phyloP scores from a whole-genome alignment of 2,329 filamentous ascomycete species.

The Colletotrichum sp. region DNA sequence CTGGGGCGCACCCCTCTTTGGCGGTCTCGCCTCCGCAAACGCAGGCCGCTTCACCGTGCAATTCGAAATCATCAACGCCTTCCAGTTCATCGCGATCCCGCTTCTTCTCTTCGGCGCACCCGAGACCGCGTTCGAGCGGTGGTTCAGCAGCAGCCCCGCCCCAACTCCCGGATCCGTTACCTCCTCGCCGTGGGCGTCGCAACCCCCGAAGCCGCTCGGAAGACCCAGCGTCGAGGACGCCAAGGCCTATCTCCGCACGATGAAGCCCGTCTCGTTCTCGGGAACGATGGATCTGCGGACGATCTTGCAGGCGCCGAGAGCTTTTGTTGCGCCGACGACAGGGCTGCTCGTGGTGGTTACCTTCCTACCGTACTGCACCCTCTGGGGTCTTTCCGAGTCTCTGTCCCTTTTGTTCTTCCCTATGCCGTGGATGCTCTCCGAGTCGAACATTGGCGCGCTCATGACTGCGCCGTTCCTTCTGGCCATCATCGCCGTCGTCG shows the following conservation, averaged over 20 bases:
- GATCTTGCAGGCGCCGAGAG: constrained; percentile 51
- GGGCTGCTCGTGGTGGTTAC: constrained; percentile 49
- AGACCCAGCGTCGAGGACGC: constrained; percentile 35
- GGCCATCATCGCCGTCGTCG: constrained; percentile 34
- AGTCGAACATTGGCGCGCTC: constrained; percentile 47
- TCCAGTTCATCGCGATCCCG: constrained; percentile 51
- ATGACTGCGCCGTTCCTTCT: constrained; percentile 49
- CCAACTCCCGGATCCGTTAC: constrained; percentile 16
- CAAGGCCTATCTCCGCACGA: constrained; percentile 40
- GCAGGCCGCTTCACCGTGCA: constrained; percentile 48
- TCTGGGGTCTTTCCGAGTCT: constrained; percentile 52
- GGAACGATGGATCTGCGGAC: constrained; percentile 31
- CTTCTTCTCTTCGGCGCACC: constrained; percentile 53
- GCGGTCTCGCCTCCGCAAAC: constrained; percentile 51
- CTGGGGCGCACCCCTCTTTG: constrained; percentile 60
- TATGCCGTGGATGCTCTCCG: constrained; percentile 44
- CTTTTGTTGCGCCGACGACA: constrained; percentile 54
- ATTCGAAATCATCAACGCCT: constrained; percentile 55
- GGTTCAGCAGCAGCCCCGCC: constrained; percentile 24
- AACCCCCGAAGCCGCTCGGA: constrained; percentile 9
- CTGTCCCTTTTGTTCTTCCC: constrained; percentile 53
- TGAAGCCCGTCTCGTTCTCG: constrained; percentile 43
- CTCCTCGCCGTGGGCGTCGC: neutral
- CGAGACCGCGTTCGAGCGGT: constrained; percentile 57
- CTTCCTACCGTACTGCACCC: constrained; percentile 46